Evolutionary conservation across 108 stramenopile genomes (phyloP).

Genomic region (Skeletonema costatum): DNA sequence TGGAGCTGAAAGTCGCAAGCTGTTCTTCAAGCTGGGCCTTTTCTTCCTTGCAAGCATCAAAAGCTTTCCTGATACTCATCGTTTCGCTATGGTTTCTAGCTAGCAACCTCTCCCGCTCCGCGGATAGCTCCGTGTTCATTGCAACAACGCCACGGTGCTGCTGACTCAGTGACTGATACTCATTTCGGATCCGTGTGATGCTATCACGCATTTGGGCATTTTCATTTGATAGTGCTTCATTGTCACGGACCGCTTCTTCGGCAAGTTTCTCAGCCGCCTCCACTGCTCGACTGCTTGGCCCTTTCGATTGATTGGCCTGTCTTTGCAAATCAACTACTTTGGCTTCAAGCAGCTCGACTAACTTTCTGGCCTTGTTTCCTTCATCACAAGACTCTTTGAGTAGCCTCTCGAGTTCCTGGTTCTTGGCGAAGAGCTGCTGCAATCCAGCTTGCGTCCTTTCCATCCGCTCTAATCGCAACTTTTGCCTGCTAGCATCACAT

Average conservation of each 20-base stretch:
- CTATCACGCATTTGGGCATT: conserved; percentile 2
- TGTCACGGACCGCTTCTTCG: conserved; percentile 14
- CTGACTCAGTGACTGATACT: conserved; percentile 4
- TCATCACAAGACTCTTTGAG: conserved; percentile 14
- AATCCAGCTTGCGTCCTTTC: conserved; percentile 15
- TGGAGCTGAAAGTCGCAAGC: conserved; percentile 19
- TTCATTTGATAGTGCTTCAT: conserved; percentile 9
- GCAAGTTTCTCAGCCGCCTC: conserved; percentile 15
- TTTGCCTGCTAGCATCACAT: background rate
- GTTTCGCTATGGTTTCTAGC: background rate
- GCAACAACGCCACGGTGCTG: background rate
- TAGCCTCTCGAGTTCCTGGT: background rate
- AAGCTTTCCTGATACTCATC: background rate
- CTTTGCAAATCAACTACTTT: conserved; percentile 3
- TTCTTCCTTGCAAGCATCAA: conserved; percentile 18
- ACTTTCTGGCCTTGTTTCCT: background rate
- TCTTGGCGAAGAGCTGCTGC: conserved; percentile 1
- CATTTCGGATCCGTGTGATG: conserved; percentile 7
- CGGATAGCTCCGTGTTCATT: background rate
- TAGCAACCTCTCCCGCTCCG: background rate
- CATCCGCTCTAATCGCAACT: conserved; percentile 14
- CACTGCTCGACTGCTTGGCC: conserved; percentile 8
- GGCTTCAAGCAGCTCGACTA: conserved; percentile 1
- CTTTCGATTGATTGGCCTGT: conserved; percentile 7
- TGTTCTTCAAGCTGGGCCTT: conserved; percentile 15